These are phyloP conservation scores for Potentilla sterilis DNA, from an alignment of 306 rosid genomes.

Conservation along the genomic window DNA sequence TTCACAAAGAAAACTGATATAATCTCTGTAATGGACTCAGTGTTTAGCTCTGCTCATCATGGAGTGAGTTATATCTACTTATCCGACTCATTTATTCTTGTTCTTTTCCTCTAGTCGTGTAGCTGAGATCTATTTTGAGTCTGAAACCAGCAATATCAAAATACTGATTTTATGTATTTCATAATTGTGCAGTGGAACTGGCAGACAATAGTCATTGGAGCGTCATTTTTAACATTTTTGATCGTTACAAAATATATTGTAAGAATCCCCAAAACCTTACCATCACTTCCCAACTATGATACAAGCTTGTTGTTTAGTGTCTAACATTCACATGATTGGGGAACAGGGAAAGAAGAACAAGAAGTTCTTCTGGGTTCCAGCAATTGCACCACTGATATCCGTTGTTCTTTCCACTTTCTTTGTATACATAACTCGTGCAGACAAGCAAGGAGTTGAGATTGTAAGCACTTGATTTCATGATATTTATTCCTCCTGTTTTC, in stretches of 20 bases:
- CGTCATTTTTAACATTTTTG: constrained; percentile 59
- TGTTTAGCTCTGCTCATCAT: constrained; percentile 60
- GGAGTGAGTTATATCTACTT: constrained; percentile 54
- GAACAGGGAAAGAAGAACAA: constrained; percentile 84
- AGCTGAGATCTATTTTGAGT: background rate
- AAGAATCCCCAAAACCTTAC: constrained; percentile 29
- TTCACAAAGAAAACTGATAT: constrained; percentile 78
- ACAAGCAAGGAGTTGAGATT: constrained; percentile 76
- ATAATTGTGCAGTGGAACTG: constrained; percentile 85
- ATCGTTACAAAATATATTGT: constrained; percentile 72
- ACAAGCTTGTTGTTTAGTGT: constrained; percentile 16
- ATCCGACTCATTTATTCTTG: background rate
- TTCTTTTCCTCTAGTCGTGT: background rate
- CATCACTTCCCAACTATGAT: constrained; percentile 8
- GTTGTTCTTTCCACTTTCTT: constrained; percentile 77
- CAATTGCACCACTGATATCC: constrained; percentile 87
- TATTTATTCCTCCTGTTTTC: constrained; percentile 5
- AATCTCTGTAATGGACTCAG: constrained; percentile 66
- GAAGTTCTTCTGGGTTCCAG: constrained; percentile 86
- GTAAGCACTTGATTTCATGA: constrained; percentile 42
- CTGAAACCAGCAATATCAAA: constrained; percentile 2
- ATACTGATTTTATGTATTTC: constrained; percentile 22
- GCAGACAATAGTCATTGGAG: constrained; percentile 83
- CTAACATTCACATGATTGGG: constrained; percentile 33
- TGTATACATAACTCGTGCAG: constrained; percentile 88